phyloP scores from a whole-genome alignment of 371 early-diverging fungal genomes.

The Mortierella sp. region DNA sequence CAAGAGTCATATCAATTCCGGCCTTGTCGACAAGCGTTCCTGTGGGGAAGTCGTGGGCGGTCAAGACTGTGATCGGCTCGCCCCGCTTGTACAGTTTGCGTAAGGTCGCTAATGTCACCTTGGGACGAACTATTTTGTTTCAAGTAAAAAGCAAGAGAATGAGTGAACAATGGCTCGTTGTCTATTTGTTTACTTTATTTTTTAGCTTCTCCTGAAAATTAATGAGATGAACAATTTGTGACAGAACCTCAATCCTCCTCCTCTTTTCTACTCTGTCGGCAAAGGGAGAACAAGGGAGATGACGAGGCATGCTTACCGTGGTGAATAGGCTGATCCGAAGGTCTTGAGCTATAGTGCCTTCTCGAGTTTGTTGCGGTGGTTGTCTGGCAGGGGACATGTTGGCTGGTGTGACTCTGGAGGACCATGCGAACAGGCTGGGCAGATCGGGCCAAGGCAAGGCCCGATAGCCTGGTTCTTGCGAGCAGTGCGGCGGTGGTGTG shows the following conservation, averaged over 20 bases:
- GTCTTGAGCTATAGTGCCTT: conserved; percentile 24
- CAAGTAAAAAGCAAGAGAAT: neutral
- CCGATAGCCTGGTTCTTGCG: conserved; percentile 1
- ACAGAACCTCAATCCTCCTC: conserved; percentile 18
- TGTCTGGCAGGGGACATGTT: neutral
- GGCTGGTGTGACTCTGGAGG: conserved; percentile 7
- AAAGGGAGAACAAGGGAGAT: neutral
- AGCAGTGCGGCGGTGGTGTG: conserved; percentile 7
- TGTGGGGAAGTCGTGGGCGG: conserved; percentile 93
- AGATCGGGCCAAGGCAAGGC: conserved; percentile 4
- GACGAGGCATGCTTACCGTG: conserved; percentile 19
- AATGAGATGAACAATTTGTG: neutral
- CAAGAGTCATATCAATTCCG: conserved; percentile 89
- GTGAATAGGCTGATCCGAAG: conserved; percentile 21
- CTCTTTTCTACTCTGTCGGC: neutral
- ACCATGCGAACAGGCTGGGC: conserved; percentile 8
- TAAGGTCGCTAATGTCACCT: conserved; percentile 88
- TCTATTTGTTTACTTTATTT: neutral
- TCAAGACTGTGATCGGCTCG: conserved; percentile 88
- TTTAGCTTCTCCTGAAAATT: neutral
- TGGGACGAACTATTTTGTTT: conserved; percentile 64
- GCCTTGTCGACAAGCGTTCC: conserved; percentile 86
- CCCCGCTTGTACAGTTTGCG: conserved; percentile 76
- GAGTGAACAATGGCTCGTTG: neutral
- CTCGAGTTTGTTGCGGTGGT: neutral